A percentile compares a stretch with the other conserved stretches of the same genome.
Conservation (phyloP, 805 yeast species). For the Priceomyces fermenticarens region DNA sequence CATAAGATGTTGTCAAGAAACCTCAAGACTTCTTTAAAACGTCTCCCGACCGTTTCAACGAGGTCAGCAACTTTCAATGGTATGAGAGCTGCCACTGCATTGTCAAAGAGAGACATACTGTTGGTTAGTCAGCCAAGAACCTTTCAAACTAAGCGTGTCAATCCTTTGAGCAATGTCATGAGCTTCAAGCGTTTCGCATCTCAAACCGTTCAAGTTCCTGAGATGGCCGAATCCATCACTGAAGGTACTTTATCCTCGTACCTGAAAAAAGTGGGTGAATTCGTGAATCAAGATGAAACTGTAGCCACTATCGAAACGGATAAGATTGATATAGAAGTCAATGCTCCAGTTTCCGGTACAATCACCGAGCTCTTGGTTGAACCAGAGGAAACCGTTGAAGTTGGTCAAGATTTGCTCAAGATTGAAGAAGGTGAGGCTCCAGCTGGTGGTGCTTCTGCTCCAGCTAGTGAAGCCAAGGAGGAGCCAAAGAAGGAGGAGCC, state of each 20-base stretch:
- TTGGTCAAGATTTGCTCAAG: slow-evolving; percentile 88
- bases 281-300: slow-evolving; percentile 79
- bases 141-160: slow-evolving; percentile 4
- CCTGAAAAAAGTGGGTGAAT: slow-evolving; percentile 81
- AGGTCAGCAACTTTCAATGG: slow-evolving; percentile 9
- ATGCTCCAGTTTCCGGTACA: slow-evolving; percentile 90
- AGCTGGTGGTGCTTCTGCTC: slow-evolving; percentile 49
- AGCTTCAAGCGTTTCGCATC: slow-evolving; percentile 37
- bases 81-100: slow-evolving; percentile 11
- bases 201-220: slow-evolving; percentile 80
- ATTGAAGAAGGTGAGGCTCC: slow-evolving; percentile 80
- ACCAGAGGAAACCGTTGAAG: slow-evolving; percentile 91
- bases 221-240: slow-evolving; percentile 97
- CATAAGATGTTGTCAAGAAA: slow-evolving; percentile 32
- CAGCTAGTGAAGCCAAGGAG: slow-evolving; percentile 11
- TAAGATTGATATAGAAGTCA: slow-evolving; percentile 95
- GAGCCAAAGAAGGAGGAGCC: slow-evolving; percentile 21
- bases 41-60: slow-evolving; percentile 18
- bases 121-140: slow-evolving; percentile 3
- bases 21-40: slow-evolving; percentile 26
- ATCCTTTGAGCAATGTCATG: slow-evolving; percentile 15
- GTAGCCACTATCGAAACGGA: slow-evolving; percentile 98
- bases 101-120: slow-evolving; percentile 18
- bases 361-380: slow-evolving; percentile 76
- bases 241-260: slow-evolving; percentile 85